A percentile compares a stretch with the other conserved stretches of the same genome.
Evolutionary conservation across 139 green algal genomes (phyloP).

Genomic region (Chlamydomonas eustigma): DNA sequence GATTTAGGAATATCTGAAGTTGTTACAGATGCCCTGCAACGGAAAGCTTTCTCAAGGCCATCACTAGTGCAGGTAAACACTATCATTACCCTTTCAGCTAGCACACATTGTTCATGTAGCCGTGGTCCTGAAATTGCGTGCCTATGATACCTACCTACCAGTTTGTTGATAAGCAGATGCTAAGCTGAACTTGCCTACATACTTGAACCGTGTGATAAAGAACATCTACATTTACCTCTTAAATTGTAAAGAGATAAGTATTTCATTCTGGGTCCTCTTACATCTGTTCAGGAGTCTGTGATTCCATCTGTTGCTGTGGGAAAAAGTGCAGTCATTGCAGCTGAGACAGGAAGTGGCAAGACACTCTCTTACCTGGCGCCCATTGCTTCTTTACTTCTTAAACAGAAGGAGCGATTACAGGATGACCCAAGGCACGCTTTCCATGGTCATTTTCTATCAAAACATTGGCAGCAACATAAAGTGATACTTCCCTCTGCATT

Average conservation of each 20-base stretch:
- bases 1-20: not conserved
- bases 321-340: not conserved
- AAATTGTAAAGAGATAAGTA: too few relatives aligned
- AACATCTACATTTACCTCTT: too few relatives aligned
- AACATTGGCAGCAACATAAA: not conserved
- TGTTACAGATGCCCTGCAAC: not conserved
- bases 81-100: not conserved
- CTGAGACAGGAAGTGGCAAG: conserved; percentile 80
- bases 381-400: conserved; percentile 55
- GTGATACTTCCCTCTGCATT: too few relatives aligned
- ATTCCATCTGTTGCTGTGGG: not conserved
- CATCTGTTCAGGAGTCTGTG: conserved; percentile 2
- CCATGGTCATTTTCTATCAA: not conserved
- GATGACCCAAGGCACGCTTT: conserved; percentile 10
- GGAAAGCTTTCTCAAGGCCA: not conserved
- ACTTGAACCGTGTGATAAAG: too few relatives aligned
- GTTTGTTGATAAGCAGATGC: too few relatives aligned
- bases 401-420: conserved; percentile 8
- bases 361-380: conserved; percentile 90
- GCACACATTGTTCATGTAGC: not conserved
- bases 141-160: too few relatives aligned
- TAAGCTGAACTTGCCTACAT: too few relatives aligned
- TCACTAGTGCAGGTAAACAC: conserved; percentile 3
- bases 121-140: too few relatives aligned
- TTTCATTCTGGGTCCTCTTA: too few relatives aligned